Evolutionary conservation across 441 rosid species (phyloP).

Genomic region (Corymbia calophylla): DNA sequence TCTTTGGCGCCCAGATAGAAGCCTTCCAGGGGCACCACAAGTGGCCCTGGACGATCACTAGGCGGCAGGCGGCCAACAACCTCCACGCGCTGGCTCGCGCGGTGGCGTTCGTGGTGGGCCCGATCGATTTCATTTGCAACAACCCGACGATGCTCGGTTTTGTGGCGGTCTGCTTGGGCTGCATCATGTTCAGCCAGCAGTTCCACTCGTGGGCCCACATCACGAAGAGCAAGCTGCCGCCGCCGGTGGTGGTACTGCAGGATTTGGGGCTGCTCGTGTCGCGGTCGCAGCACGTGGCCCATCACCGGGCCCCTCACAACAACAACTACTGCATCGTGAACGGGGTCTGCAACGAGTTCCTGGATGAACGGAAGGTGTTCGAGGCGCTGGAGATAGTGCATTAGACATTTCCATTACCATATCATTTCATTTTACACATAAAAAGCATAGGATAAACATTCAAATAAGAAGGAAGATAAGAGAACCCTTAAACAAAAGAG

Average conservation of each 20-base stretch:
- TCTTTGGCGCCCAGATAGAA: no score
- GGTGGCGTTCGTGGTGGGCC: neutral
- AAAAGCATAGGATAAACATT: no score
- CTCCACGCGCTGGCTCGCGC: conserved; percentile 1
- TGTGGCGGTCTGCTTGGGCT: conserved; percentile 45
- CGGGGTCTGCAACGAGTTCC: conserved; percentile 62
- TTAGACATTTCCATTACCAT: neutral
- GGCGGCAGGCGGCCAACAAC: conserved; percentile 78
- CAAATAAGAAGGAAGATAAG: neutral
- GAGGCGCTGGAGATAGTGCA: conserved; percentile 45
- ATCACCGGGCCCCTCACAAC: conserved; percentile 13
- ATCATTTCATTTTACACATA: neutral
- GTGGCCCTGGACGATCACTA: conserved; percentile 82
- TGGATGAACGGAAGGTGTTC: conserved; percentile 55
- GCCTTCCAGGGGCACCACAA: no score
- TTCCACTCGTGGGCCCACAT: conserved; percentile 80
- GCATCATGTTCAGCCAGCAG: conserved; percentile 88
- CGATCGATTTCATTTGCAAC: conserved; percentile 8
- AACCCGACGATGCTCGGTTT: conserved; percentile 46
- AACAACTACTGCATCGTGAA: conserved; percentile 85
- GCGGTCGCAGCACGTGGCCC: no score
- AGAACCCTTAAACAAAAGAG: no score
- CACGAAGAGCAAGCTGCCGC: no score
- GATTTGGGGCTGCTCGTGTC: no score
- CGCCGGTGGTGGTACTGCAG: no score